phyloP scores from a whole-genome alignment of 768 basidiomycete species.

The Pholiota conissans region DNA sequence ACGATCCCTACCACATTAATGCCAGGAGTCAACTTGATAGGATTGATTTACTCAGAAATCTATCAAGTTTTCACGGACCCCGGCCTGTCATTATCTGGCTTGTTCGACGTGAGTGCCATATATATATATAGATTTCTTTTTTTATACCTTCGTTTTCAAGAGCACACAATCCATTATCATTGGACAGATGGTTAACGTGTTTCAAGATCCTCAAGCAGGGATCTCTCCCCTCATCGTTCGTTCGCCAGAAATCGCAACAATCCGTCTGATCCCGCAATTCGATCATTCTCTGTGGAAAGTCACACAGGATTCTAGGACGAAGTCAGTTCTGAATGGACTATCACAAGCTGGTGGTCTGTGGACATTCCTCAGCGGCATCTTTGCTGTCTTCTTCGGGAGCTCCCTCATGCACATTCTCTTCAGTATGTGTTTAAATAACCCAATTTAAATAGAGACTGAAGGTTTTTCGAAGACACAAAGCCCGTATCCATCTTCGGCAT shows the following conservation, averaged over 20 bases:
- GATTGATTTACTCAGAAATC: constrained; percentile 4
- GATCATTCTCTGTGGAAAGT: not conserved
- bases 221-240: constrained; percentile 7
- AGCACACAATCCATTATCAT: constrained; percentile 11
- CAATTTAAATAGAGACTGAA: not conserved
- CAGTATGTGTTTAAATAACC: not conserved
- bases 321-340: not conserved
- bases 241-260: constrained; percentile 10
- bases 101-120: constrained; percentile 13
- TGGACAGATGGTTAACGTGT: constrained; percentile 4
- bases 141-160: not conserved
- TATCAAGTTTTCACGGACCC: constrained; percentile 7
- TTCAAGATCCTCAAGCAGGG: constrained; percentile 11
- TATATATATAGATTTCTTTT: not conserved
- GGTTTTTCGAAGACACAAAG: not conserved
- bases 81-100: constrained; percentile 10
- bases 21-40: constrained; percentile 18
- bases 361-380: constrained; percentile 1
- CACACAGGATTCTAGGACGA: not conserved
- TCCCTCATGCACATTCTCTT: not conserved
- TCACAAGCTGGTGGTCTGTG: not conserved
- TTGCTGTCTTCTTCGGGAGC: not conserved
- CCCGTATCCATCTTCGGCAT: not conserved
- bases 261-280: not conserved
- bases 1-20: constrained; percentile 14